Base-by-base conservation (phyloP, 108 stramenopile genomes). In the Parietichytrium sp. region DNA sequence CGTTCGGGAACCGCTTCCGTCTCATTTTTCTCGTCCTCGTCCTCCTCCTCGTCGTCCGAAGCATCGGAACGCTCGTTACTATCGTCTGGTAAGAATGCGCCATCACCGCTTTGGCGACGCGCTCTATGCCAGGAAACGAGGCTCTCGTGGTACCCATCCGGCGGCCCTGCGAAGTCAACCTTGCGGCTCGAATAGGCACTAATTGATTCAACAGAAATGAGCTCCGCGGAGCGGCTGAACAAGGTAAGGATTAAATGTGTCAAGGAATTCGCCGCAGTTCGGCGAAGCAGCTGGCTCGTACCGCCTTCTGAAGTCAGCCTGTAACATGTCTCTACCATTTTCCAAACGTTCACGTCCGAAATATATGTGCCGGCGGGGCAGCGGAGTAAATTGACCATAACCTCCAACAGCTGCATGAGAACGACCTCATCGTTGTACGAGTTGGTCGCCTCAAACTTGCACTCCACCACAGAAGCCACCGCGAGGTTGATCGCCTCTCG, bases 371-470 rank as follows among this genome's bases (percentile, higher is more conserved):
- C 87, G 3, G 86, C 87, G 18, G 83, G 55, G 52, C 89, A 85
- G 23, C 86, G 82, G 18, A 89, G 36, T 49, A 82, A 80, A 49
- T 86, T 81, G 15, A 52, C 84, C 13, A 84, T 31, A 25, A 89
- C 80, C 83, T 89, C 89, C 77, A 89, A 52, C 3, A 89, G 85
- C 80, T 89, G 86, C 87, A 90, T 89, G 26, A 89, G 88, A 15
- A 89, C 87, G 15, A 86, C 80, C 48, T 89, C 88, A 54, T 90
- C 89, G 27, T 83, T 87, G 52, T 85, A 84, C 13, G 83, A 83
- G 81, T 86, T 80, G 18, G 88, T 87, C 52, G 87, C 86, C 81
- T 90, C 89, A 78, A 90, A 90, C 27, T 86, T 83, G 83, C 86
- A 90, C 38, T 53, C 84, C 29, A 38, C 38, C 38, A 87, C 87